phyloP scores from a whole-genome alignment of 352 stramenopile genomes.

The Pythium vanterpoolii region DNA sequence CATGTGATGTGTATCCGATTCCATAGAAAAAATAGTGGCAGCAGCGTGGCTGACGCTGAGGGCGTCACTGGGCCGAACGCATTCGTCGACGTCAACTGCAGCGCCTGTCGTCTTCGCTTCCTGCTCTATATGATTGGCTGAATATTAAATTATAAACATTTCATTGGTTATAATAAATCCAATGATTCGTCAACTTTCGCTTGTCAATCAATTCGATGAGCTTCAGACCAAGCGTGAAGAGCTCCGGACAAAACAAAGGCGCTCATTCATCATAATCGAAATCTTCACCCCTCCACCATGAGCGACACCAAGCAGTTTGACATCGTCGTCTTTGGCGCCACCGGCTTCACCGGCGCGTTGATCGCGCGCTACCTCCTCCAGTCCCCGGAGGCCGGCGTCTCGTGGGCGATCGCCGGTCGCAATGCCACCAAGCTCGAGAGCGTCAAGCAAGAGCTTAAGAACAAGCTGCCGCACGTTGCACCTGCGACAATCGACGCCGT shows the following conservation, averaged over 20 bases:
- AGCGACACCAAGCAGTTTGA: not conserved
- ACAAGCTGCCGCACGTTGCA: conserved; percentile 35
- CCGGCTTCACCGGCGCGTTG: conserved; percentile 86
- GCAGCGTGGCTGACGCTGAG: not conserved
- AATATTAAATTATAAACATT: too few species aligned
- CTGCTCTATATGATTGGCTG: not conserved
- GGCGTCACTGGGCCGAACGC: not conserved
- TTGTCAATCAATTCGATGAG: too few species aligned
- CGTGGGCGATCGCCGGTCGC: conserved; percentile 88
- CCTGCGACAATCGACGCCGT: conserved; percentile 42
- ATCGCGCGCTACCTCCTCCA: conserved; percentile 64
- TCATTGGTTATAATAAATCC: too few species aligned
- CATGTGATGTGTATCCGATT: not conserved
- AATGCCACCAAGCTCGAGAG: conserved; percentile 69
- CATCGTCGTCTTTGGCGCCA: conserved; percentile 82
- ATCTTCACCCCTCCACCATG: not conserved
- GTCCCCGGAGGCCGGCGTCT: conserved; percentile 46
- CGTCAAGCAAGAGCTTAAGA: conserved; percentile 51
- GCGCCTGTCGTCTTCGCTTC: not conserved
- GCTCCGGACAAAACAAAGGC: too few species aligned
- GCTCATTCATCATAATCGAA: not conserved
- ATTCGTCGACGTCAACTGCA: not conserved
- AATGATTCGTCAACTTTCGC: too few species aligned
- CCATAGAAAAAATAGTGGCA: not conserved
- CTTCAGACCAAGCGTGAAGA: too few species aligned